Evolutionary conservation across 495 filamentous ascomycete genomes (phyloP).

Genomic region (Beverwykella pulmonaria): DNA sequence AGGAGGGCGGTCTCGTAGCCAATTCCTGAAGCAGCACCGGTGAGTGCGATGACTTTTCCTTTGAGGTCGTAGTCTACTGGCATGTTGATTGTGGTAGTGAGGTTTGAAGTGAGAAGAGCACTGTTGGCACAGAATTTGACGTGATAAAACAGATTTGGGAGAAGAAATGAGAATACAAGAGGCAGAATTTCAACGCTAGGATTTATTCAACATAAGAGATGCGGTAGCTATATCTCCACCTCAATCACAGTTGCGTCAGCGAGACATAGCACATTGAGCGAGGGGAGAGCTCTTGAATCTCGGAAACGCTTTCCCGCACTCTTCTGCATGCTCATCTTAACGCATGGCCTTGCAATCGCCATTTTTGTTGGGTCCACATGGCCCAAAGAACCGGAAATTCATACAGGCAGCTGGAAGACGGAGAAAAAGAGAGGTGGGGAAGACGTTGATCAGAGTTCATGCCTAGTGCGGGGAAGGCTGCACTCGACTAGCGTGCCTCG

Average conservation of each 20-base stretch:
- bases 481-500: not conserved
- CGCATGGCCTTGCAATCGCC: not conserved
- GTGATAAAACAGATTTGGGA: not conserved
- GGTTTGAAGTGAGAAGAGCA: too few species aligned
- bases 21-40: slow-evolving; percentile 37
- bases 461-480: not conserved
- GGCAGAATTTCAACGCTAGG: not conserved
- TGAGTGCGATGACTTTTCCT: slow-evolving; percentile 34
- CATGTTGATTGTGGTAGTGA: slow-evolving; percentile 9
- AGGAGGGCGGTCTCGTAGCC: slow-evolving; percentile 24
- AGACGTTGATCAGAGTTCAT: not conserved
- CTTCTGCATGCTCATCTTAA: not conserved
- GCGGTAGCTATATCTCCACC: not conserved
- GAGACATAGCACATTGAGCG: too few species aligned
- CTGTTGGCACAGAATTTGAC: not conserved
- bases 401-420: slow-evolving; percentile 11
- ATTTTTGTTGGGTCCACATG: not conserved
- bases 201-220: not conserved
- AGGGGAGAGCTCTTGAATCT: not conserved
- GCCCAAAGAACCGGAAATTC: slow-evolving; percentile 4
- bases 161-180: not conserved
- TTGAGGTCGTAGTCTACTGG: slow-evolving; percentile 28
- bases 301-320: not conserved
- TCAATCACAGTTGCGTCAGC: too few species aligned
- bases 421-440: not conserved